Evolutionary conservation across 164 flowering plant species (phyloP).

Genomic region (Stephania japonica): DNA sequence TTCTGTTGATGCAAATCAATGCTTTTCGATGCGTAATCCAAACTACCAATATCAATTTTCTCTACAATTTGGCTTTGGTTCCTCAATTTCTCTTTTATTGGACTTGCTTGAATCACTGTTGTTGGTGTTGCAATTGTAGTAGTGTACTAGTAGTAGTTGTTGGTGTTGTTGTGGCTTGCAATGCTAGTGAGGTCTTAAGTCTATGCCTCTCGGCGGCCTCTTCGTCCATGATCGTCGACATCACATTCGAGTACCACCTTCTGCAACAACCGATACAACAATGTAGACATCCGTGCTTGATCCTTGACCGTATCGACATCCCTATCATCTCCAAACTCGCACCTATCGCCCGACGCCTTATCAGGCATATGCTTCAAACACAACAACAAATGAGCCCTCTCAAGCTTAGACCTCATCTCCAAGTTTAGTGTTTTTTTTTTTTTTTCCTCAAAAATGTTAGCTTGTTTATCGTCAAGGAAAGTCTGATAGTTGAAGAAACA

Average conservation of each 20-base stretch:
- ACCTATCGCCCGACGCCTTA: constrained; percentile 51
- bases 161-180: constrained; percentile 36
- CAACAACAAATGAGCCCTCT: constrained; percentile 70
- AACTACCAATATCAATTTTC: neutral
- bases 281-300: constrained; percentile 72
- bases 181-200: constrained; percentile 34
- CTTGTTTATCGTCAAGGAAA: too few relatives aligned
- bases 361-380: constrained; percentile 75
- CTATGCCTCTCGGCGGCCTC: constrained; percentile 63
- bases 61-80: neutral
- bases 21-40: neutral
- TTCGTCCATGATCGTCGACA: constrained; percentile 61
- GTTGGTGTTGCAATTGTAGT: too few relatives aligned
- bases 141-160: too few relatives aligned
- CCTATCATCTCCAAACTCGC: constrained; percentile 63
- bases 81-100: too few relatives aligned
- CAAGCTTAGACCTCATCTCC: constrained; percentile 80
- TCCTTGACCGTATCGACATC: constrained; percentile 71
- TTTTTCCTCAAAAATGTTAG: too few relatives aligned
- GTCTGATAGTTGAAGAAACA: too few relatives aligned
- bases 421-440: too few relatives aligned
- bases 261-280: constrained; percentile 74
- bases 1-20: constrained; percentile 9
- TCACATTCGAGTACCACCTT: constrained; percentile 64
- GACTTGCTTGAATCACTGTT: too few relatives aligned